Evolutionary conservation across 148 eudicot genomes (phyloP).

Genomic region (Heliamphora exappendiculata): DNA sequence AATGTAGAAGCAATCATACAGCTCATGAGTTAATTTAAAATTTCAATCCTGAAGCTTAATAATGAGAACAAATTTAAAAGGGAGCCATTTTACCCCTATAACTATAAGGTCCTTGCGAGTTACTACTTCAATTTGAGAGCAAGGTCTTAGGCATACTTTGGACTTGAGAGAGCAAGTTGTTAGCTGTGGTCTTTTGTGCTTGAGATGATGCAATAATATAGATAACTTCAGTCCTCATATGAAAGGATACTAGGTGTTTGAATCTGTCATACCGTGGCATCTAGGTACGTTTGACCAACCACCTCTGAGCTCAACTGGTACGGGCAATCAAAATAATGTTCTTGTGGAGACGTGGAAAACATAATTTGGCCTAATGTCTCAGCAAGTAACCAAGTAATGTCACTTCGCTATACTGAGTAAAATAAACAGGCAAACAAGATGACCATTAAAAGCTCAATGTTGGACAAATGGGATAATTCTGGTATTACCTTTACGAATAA

Average conservation of each 20-base stretch:
- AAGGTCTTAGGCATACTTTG: neutral
- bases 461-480: neutral
- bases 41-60: neutral
- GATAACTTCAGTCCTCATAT: neutral
- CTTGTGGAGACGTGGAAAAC: slow-evolving; percentile 76
- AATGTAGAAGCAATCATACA: neutral
- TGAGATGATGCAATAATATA: neutral
- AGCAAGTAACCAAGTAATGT: slow-evolving; percentile 15
- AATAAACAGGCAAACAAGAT: neutral
- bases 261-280: slow-evolving; percentile 62
- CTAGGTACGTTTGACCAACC: slow-evolving; percentile 73
- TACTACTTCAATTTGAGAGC: neutral
- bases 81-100: neutral
- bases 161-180: neutral
- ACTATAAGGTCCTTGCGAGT: neutral
- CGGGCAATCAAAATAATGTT: slow-evolving; percentile 96
- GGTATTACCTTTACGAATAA: slow-evolving; percentile 70
- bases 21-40: neutral
- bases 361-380: slow-evolving; percentile 65
- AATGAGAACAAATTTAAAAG: neutral
- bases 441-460: neutral
- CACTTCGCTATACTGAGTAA: neutral
- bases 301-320: slow-evolving; percentile 91
- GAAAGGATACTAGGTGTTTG: neutral
- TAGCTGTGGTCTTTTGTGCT: neutral